Conservation (phyloP, 108 stramenopile genomes). For the Ochromonas danica region DNA sequence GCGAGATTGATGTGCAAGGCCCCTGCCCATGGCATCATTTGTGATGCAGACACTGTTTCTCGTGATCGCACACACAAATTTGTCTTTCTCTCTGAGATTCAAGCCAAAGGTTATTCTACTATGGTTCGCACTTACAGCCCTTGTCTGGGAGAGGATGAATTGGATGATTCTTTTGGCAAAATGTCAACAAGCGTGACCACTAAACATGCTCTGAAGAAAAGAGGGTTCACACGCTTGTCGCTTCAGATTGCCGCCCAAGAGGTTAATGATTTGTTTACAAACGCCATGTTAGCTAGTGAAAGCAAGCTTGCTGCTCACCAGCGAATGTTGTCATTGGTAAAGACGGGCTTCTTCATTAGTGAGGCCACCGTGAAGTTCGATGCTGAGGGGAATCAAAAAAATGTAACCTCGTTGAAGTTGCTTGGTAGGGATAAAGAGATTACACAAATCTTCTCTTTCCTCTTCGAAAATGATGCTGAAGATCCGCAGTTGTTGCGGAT, state of each 20-base stretch:
- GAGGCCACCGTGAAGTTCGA: background rate
- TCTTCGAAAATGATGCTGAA: background rate
- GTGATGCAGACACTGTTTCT: slow-evolving; percentile 41
- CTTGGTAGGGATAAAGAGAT: background rate
- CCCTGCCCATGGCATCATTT: slow-evolving; percentile 40
- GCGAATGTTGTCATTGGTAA: background rate
- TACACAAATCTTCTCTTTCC: background rate
- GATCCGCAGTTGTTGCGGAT: background rate
- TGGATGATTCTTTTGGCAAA: background rate
- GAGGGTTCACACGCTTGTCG: too few relatives aligned
- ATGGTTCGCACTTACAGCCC: slow-evolving; percentile 42
- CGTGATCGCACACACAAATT: slow-evolving; percentile 43
- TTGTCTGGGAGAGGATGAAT: background rate
- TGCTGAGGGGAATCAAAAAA: background rate
- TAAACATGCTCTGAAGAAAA: too few relatives aligned
- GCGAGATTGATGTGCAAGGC: slow-evolving; percentile 61
- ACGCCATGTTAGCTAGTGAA: background rate
- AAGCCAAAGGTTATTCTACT: slow-evolving; percentile 58
- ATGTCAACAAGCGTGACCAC: background rate
- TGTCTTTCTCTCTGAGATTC: slow-evolving; percentile 43
- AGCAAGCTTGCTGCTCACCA: background rate
- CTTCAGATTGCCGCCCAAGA: too few relatives aligned
- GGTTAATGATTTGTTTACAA: background rate
- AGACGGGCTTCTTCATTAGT: background rate
- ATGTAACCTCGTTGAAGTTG: background rate